Percentiles rank a stretch among this genome's conserved stretches.
Evolutionary conservation across 176 grass and related monocot genomes (phyloP).

Genomic region (Cocos nucifera): DNA sequence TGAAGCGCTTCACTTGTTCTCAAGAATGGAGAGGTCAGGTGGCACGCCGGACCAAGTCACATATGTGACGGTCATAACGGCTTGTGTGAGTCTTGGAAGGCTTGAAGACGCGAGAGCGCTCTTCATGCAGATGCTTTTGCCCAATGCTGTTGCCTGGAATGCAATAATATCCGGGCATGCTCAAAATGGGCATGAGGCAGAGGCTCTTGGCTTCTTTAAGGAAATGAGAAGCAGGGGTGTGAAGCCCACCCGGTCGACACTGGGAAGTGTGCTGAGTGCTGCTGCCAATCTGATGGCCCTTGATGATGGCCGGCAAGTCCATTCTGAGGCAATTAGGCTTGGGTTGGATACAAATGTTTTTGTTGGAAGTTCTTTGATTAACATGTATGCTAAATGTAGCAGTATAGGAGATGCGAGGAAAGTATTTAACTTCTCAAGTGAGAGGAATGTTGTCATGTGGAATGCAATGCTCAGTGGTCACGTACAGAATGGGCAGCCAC

Average conservation of each 20-base stretch:
- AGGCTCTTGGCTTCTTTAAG: conserved; percentile 45
- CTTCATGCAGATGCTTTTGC: conserved; percentile 24
- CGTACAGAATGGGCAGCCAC: conserved; percentile 39
- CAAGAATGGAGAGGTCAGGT: conserved; percentile 30
- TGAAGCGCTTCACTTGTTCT: conserved; percentile 40
- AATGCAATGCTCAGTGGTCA: conserved; percentile 54
- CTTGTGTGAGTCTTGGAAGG: conserved; percentile 39
- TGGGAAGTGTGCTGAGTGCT: conserved; percentile 54
- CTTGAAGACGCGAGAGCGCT: conserved; percentile 25
- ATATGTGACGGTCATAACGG: conserved; percentile 25
- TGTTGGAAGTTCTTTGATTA: conserved; percentile 63
- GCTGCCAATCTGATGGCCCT: conserved; percentile 29
- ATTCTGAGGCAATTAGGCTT: conserved; percentile 34
- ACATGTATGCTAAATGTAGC: conserved; percentile 44
- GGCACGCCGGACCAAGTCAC: conserved; percentile 31
- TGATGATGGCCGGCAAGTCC: conserved; percentile 32
- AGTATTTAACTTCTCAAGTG: conserved; percentile 38
- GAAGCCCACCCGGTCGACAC: conserved; percentile 43
- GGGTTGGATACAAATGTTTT: conserved; percentile 56
- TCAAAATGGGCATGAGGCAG: conserved; percentile 22
- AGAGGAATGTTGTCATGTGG: conserved; percentile 64
- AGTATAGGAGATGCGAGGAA: conserved; percentile 34
- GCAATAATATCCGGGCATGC: conserved; percentile 46
- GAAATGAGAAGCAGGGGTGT: conserved; percentile 38
- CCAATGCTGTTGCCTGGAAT: conserved; percentile 51